A percentile compares a stretch with the other conserved stretches of the same genome.
Conservation (phyloP, 2,329 filamentous ascomycete species). For the Fusarium succisae region DNA sequence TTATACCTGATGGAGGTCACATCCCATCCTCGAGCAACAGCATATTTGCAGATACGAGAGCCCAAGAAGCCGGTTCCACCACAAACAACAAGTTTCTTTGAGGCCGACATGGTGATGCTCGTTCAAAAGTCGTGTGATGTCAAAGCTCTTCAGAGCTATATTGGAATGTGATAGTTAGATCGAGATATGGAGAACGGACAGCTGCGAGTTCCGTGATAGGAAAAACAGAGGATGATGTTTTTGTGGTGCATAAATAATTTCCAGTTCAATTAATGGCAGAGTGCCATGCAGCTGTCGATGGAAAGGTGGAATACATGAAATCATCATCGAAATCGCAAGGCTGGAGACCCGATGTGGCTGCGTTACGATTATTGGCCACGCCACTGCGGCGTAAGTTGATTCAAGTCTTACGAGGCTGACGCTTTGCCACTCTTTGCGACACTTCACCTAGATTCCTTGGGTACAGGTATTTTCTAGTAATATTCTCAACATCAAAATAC, state of each 20-base stretch:
- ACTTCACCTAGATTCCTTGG: neutral
- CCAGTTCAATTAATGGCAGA: neutral
- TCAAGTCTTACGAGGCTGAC: constrained; percentile 18
- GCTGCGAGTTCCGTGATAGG: neutral
- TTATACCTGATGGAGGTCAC: constrained; percentile 89
- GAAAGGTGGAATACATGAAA: constrained; percentile 40
- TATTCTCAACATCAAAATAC: neutral
- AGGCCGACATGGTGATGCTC: constrained; percentile 59
- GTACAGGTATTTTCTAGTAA: neutral
- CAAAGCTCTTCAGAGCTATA: constrained; percentile 1
- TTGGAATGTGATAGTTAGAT: neutral
- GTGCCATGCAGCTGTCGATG: constrained; percentile 8
- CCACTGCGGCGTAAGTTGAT: constrained; percentile 12
- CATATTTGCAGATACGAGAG: constrained; percentile 88
- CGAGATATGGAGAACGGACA: neutral
- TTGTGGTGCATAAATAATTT: constrained; percentile 19
- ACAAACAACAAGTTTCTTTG: constrained; percentile 87
- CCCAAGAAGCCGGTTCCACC: constrained; percentile 95
- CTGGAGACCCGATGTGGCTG: constrained; percentile 29
- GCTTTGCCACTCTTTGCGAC: neutral
- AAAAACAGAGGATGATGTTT: neutral
- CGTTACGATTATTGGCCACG: constrained; percentile 17
- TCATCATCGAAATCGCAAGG: constrained; percentile 39
- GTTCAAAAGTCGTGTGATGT: constrained; percentile 36
- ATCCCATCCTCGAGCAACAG: constrained; percentile 85